Conservation (phyloP, 371 early-diverging fungal species). For the Mortierella sp. region DNA sequence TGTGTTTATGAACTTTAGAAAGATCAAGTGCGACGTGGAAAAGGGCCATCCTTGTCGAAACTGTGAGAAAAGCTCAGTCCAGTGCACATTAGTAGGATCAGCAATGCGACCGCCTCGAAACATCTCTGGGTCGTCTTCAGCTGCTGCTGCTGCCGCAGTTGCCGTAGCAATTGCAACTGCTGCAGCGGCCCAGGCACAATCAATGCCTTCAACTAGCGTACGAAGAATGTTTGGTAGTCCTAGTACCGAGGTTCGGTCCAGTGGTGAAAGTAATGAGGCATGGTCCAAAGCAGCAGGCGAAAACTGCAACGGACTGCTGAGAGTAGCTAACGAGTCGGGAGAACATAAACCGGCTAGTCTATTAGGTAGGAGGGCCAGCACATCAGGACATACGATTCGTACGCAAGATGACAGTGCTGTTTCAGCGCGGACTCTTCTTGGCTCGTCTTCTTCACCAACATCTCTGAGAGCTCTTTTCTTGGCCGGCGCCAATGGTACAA, state of each 20-base stretch:
- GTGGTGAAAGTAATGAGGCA: too few species aligned
- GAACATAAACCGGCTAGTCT: conserved; percentile 5
- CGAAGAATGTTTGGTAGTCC: too few species aligned
- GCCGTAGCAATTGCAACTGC: conserved; percentile 45
- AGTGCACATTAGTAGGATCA: conserved; percentile 46
- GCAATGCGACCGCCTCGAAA: conserved; percentile 47
- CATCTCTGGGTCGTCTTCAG: conserved; percentile 35
- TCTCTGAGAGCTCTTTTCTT: conserved; percentile 37
- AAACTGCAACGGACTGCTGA: too few species aligned
- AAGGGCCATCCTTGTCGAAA: conserved; percentile 42
- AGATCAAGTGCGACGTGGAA: conserved; percentile 53
- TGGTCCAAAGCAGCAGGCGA: too few species aligned
- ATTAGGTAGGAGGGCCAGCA: conserved; percentile 35
- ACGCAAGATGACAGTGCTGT: conserved; percentile 19
- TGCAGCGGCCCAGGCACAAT: conserved; percentile 31
- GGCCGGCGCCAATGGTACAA: conserved; percentile 17
- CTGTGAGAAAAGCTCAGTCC: conserved; percentile 40
- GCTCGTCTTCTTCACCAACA: conserved; percentile 46
- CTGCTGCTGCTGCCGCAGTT: conserved; percentile 47
- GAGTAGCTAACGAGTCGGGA: too few species aligned
- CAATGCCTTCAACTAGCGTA: background rate
- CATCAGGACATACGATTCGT: conserved; percentile 39
- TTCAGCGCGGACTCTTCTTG: conserved; percentile 19
- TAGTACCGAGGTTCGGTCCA: too few species aligned
- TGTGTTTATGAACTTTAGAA: conserved; percentile 16